These are phyloP conservation scores for Penicillium sclerotigenum DNA, from an alignment of 2,329 filamentous ascomycete genomes.

Conservation along the genomic window DNA sequence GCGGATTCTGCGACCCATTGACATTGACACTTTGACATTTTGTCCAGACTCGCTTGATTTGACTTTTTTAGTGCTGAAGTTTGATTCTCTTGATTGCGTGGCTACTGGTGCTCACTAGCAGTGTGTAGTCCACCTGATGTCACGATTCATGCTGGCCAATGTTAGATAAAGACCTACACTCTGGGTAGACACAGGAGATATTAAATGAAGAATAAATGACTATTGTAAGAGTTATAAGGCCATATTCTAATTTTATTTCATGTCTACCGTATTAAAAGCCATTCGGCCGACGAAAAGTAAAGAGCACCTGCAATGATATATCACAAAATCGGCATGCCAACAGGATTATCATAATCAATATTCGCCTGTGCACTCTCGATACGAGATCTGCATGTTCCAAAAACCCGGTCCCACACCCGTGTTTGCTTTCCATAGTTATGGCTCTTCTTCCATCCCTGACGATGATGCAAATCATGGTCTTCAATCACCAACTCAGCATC, in stretches of 20 bases:
- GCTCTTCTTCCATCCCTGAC: slow-evolving; percentile 2
- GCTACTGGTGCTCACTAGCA: no score
- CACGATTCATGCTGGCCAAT: neutral
- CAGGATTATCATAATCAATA: neutral
- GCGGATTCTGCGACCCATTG: neutral
- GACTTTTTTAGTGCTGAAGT: neutral
- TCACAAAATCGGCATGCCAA: neutral
- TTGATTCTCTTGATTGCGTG: neutral
- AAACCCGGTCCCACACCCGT: slow-evolving; percentile 1
- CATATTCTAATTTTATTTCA: neutral
- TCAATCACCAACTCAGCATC: slow-evolving; percentile 4
- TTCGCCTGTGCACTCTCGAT: neutral
- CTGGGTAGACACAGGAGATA: neutral
- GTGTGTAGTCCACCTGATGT: no score
- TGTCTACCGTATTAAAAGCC: neutral
- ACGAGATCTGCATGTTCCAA: neutral
- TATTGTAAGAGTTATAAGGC: neutral
- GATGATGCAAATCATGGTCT: slow-evolving; percentile 4
- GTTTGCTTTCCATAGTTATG: slow-evolving; percentile 7
- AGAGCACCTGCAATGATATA: neutral
- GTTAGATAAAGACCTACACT: neutral
- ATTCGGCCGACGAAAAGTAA: neutral
- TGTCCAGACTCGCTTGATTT: neutral
- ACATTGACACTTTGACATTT: no score
- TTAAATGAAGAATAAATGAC: neutral